Percentiles rank a stretch among this genome's conserved stretches.
phyloP scores from a whole-genome alignment of 2,329 filamentous ascomycete species.

The Clarireedia monteithiana region DNA sequence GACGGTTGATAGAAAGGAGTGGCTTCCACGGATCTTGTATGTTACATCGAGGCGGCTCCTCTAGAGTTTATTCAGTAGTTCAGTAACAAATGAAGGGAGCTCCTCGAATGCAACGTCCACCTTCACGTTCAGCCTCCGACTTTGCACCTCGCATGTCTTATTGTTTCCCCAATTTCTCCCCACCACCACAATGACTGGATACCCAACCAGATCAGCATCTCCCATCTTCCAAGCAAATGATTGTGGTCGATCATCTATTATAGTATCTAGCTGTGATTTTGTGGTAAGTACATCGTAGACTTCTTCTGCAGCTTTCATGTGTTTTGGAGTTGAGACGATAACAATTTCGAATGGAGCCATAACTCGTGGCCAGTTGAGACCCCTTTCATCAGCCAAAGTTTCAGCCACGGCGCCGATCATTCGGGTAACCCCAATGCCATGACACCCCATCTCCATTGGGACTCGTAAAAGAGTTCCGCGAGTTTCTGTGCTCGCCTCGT shows the following conservation, averaged over 20 bases:
- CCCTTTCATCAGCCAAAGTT: slow-evolving; percentile 60
- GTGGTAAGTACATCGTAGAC: slow-evolving; percentile 55
- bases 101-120: too few species aligned
- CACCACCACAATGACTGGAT: slow-evolving; percentile 41
- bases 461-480: slow-evolving; percentile 27
- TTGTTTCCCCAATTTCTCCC: too few species aligned
- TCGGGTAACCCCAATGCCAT: slow-evolving; percentile 88
- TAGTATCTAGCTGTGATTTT: slow-evolving; percentile 44
- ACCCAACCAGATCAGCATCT: slow-evolving; percentile 85
- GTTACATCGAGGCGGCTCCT: too few species aligned
- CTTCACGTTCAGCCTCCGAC: too few species aligned
- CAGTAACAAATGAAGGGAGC: too few species aligned
- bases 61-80: too few species aligned
- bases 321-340: slow-evolving; percentile 47
- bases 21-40: too few species aligned
- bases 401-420: slow-evolving; percentile 83
- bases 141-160: too few species aligned
- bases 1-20: too few species aligned
- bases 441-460: slow-evolving; percentile 87
- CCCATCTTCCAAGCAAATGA: slow-evolving; percentile 76
- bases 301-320: slow-evolving; percentile 40
- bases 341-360: slow-evolving; percentile 80
- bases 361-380: slow-evolving; percentile 78
- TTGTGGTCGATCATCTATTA: slow-evolving; percentile 66
- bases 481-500: neutral